Conservation (phyloP, 2,329 filamentous ascomycete species). For the Laburnicola sp. region DNA sequence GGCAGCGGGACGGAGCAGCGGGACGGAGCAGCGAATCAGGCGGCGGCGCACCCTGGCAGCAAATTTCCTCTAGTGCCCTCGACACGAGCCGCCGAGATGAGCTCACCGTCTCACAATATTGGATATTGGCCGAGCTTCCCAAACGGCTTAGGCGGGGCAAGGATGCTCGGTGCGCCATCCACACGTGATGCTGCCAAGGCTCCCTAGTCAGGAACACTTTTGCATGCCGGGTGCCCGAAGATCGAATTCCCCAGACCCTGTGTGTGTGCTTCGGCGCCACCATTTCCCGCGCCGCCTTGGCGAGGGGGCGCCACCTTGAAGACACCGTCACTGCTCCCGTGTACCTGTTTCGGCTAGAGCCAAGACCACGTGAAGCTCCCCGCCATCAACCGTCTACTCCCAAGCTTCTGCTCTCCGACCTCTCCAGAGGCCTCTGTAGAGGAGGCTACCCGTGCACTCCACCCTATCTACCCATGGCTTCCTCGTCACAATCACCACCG, state of each 20-base stretch:
- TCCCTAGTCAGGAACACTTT: constrained; percentile 10
- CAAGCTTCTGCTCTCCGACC: not conserved
- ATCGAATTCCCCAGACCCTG: too few species aligned
- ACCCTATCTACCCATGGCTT: constrained; percentile 16
- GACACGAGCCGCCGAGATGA: constrained; percentile 4
- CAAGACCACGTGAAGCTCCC: not conserved
- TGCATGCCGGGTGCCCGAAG: not conserved
- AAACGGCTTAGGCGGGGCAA: not conserved
- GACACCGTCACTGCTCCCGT: constrained; percentile 4
- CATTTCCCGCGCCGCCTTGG: not conserved
- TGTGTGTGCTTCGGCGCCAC: not conserved
- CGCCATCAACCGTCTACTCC: too few species aligned
- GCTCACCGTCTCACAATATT: constrained; percentile 8
- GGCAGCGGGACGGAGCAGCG: too few species aligned
- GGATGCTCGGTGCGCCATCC: too few species aligned
- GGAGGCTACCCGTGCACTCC: too few species aligned
- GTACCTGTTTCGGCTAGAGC: constrained; percentile 1
- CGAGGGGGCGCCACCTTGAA: not conserved
- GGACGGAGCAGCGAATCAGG: constrained; percentile 6
- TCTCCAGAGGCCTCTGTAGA: too few species aligned
- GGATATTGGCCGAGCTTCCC: constrained; percentile 10
- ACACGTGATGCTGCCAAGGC: too few species aligned
- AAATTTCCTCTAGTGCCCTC: constrained; percentile 8
- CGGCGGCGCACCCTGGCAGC: not conserved
- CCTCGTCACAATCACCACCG: constrained; percentile 11